Evolutionary conservation across 108 stramenopile species (phyloP).

Genomic region (Craspedostauros australis): DNA sequence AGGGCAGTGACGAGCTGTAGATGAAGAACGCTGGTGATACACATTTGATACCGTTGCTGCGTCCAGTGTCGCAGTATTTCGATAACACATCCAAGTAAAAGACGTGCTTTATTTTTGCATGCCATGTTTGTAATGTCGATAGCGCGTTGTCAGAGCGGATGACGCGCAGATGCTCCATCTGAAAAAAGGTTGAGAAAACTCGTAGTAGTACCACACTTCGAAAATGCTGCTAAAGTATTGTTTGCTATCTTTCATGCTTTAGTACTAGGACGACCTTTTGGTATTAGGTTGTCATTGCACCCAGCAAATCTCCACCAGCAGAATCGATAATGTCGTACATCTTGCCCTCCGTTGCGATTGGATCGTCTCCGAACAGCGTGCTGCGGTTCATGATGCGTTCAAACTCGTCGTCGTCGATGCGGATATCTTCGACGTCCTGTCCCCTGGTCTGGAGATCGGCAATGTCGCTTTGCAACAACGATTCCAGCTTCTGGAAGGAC

Average conservation of each 20-base stretch:
- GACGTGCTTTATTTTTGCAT: too few species aligned
- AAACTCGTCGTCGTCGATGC: conserved; percentile 84
- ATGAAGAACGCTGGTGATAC: neutral
- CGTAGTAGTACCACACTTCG: too few species aligned
- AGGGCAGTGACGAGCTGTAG: conserved; percentile 24
- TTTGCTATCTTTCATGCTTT: too few species aligned
- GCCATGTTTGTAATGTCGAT: too few species aligned
- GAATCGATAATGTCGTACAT: conserved; percentile 89
- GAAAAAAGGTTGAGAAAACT: too few species aligned
- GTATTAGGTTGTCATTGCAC: conserved; percentile 46
- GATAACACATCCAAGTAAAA: too few species aligned
- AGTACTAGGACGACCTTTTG: too few species aligned
- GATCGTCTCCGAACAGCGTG: conserved; percentile 63
- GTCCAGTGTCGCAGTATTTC: too few species aligned
- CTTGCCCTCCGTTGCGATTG: conserved; percentile 77
- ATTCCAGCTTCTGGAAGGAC: conserved; percentile 54
- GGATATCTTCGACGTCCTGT: conserved; percentile 61
- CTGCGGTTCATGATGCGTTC: conserved; percentile 82
- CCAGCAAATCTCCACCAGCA: conserved; percentile 56
- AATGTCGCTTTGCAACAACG: conserved; percentile 85
- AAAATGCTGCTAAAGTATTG: too few species aligned
- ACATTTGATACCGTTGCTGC: too few species aligned
- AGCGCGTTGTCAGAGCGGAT: too few species aligned
- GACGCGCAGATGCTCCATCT: too few species aligned
- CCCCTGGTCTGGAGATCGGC: conserved; percentile 76